Conservation (phyloP, 2,329 filamentous ascomycete genomes). For the Bipolaris gigantea region DNA sequence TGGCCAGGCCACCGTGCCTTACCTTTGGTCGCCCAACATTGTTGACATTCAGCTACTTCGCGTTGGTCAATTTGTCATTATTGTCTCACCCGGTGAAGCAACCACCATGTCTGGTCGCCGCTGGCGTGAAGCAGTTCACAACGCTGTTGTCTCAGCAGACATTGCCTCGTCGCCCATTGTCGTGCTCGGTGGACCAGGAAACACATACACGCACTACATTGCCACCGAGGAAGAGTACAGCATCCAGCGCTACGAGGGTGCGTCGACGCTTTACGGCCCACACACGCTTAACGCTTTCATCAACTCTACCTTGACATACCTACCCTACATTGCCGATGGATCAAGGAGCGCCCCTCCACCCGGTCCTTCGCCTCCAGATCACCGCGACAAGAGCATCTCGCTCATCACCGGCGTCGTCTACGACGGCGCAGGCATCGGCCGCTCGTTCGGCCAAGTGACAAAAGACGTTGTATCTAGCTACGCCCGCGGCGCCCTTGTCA, state of each 20-base stretch:
- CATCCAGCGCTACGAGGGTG: conserved; percentile 92
- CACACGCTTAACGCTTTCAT: conserved; percentile 85
- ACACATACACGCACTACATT: conserved; percentile 86
- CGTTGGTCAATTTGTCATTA: conserved; percentile 80
- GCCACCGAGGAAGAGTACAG: conserved; percentile 77
- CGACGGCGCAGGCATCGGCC: conserved; percentile 68
- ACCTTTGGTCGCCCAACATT: conserved; percentile 87
- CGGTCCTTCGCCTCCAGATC: conserved; percentile 74
- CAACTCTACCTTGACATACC: conserved; percentile 75
- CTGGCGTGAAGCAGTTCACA: conserved; percentile 64
- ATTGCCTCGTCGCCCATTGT: conserved; percentile 56
- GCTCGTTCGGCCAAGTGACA: conserved; percentile 70
- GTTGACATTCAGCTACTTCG: conserved; percentile 86
- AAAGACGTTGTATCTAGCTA: conserved; percentile 60
- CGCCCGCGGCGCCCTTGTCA: conserved; percentile 62
- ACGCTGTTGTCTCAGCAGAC: conserved; percentile 25
- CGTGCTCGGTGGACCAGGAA: conserved; percentile 84
- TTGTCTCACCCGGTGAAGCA: conserved; percentile 83
- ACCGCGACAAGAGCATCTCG: conserved; percentile 71
- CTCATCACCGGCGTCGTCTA: conserved; percentile 81
- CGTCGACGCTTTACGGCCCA: conserved; percentile 83
- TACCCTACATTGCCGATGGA: conserved; percentile 63
- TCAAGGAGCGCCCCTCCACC: conserved; percentile 36
- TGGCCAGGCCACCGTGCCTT: conserved; percentile 75
- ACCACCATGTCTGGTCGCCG: conserved; percentile 90